These are phyloP conservation scores for Lepiota brunneoincarnata DNA, from an alignment of 768 basidiomycete genomes.

Conservation along the genomic window DNA sequence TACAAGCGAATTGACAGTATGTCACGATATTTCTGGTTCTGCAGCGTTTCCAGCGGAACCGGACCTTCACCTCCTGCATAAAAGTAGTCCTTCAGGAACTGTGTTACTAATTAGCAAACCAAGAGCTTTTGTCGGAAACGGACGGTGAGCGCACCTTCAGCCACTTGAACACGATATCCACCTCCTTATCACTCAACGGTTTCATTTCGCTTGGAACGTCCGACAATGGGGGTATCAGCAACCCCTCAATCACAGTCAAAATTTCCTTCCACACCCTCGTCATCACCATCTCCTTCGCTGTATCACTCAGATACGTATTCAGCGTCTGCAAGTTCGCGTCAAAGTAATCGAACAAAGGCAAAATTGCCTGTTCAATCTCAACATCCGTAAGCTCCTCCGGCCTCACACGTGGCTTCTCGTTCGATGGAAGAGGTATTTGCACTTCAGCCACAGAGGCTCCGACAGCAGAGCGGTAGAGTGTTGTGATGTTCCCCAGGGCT, in stretches of 20 bases:
- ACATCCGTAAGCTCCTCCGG: slow-evolving; percentile 86
- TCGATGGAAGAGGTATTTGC: slow-evolving; percentile 69
- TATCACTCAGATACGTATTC: slow-evolving; percentile 81
- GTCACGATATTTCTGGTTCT: slow-evolving; percentile 94
- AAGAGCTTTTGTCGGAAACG: background rate
- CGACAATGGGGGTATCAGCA: slow-evolving; percentile 89
- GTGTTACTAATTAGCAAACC: background rate
- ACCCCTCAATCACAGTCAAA: slow-evolving; percentile 75
- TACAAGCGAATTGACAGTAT: slow-evolving; percentile 87
- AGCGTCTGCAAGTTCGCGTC: slow-evolving; percentile 90
- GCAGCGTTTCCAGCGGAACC: slow-evolving; percentile 78
- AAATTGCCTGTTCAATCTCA: slow-evolving; percentile 91
- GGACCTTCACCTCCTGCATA: slow-evolving; percentile 92
- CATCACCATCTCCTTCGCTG: slow-evolving; percentile 91
- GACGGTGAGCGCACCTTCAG: slow-evolving; percentile 58
- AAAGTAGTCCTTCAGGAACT: slow-evolving; percentile 96
- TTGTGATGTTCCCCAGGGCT: slow-evolving; percentile 78
- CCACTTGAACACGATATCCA: slow-evolving; percentile 99
- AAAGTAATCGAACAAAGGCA: slow-evolving; percentile 93
- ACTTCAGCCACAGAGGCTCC: slow-evolving; percentile 66
- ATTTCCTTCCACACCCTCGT: slow-evolving; percentile 96
- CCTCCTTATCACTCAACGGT: slow-evolving; percentile 90
- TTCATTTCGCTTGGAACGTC: slow-evolving; percentile 88
- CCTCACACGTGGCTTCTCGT: slow-evolving; percentile 74
- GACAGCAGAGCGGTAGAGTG: slow-evolving; percentile 78